These are phyloP conservation scores for Gossypium longicalyx DNA, from an alignment of 345 rosid species.

Conservation along the genomic window DNA sequence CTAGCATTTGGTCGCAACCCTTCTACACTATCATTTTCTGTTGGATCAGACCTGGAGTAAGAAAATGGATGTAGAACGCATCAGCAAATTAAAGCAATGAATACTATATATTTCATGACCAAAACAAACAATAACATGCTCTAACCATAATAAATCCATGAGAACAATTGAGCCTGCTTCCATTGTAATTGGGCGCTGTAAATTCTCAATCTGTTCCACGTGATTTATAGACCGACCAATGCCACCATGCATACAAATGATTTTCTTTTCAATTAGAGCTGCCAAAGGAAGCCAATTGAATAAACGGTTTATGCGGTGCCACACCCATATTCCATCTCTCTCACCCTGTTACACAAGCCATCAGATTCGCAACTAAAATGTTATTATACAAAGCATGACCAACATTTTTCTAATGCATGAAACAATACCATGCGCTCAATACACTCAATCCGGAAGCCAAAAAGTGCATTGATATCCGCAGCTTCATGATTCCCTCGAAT, in stretches of 20 bases:
- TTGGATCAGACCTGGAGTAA: conserved; percentile 88
- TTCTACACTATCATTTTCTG: conserved; percentile 98
- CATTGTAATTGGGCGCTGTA: conserved; percentile 96
- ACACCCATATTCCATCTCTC: conserved; percentile 98
- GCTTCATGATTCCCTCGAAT: conserved; percentile 99
- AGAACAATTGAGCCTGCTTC: conserved; percentile 97
- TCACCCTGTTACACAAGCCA: conserved; percentile 65
- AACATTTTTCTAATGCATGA: conserved; percentile 12
- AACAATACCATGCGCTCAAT: conserved; percentile 91
- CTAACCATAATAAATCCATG: conserved; percentile 93
- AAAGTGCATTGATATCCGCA: conserved; percentile 97
- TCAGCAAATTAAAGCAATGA: conserved; percentile 14
- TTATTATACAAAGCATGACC: conserved; percentile 14
- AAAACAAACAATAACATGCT: conserved; percentile 21
- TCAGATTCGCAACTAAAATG: conserved; percentile 20
- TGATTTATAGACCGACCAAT: conserved; percentile 98
- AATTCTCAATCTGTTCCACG: conserved; percentile 88
- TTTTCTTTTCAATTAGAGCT: conserved; percentile 93
- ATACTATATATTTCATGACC: background rate
- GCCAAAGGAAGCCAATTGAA: conserved; percentile 98
- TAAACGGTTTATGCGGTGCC: conserved; percentile 95
- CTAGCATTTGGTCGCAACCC: conserved; percentile 98
- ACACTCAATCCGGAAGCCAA: conserved; percentile 97
- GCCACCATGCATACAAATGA: conserved; percentile 99
- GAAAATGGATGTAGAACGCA: conserved; percentile 16